phyloP scores from a whole-genome alignment of 208 protist species.

The Wallacemonas collosoma region DNA sequence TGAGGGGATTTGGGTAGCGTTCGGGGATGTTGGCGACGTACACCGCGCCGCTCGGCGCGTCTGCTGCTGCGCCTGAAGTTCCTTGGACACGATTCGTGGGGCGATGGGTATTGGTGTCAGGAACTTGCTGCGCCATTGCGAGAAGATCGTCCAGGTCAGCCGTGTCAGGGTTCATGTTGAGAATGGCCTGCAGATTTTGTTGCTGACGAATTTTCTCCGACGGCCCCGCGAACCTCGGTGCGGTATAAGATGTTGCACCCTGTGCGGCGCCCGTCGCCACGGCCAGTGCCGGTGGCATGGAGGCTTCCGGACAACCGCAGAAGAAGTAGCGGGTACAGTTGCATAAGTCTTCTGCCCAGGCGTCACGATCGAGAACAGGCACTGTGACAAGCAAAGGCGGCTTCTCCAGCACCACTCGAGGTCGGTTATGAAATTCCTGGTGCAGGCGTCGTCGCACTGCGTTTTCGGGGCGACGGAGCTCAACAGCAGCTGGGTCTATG shows the following conservation, averaged over 20 bases:
- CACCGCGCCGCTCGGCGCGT: too few relatives aligned
- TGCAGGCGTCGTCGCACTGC: constrained; percentile 38
- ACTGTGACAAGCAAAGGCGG: constrained; percentile 31
- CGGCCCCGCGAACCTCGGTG: neutral
- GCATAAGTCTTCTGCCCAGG: constrained; percentile 38
- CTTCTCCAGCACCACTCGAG: constrained; percentile 22
- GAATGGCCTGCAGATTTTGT: neutral
- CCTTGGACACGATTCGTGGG: too few relatives aligned
- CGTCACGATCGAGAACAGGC: constrained; percentile 37
- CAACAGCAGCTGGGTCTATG: neutral
- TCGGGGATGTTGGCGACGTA: too few relatives aligned
- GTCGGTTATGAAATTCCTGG: constrained; percentile 41
- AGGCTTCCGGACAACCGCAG: neutral
- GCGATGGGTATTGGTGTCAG: neutral
- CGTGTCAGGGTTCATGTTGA: constrained; percentile 1
- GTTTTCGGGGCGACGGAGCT: constrained; percentile 15
- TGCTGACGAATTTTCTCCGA: constrained; percentile 1
- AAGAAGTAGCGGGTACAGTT: constrained; percentile 17
- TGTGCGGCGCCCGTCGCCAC: neutral
- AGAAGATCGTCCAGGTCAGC: constrained; percentile 2
- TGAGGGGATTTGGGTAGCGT: too few relatives aligned
- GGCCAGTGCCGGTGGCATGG: neutral
- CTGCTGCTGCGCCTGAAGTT: too few relatives aligned
- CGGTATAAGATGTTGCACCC: too few relatives aligned
- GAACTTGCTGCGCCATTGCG: neutral